Conservation (phyloP, 148 eudicot species). For the Hydrangea macrophylla region DNA sequence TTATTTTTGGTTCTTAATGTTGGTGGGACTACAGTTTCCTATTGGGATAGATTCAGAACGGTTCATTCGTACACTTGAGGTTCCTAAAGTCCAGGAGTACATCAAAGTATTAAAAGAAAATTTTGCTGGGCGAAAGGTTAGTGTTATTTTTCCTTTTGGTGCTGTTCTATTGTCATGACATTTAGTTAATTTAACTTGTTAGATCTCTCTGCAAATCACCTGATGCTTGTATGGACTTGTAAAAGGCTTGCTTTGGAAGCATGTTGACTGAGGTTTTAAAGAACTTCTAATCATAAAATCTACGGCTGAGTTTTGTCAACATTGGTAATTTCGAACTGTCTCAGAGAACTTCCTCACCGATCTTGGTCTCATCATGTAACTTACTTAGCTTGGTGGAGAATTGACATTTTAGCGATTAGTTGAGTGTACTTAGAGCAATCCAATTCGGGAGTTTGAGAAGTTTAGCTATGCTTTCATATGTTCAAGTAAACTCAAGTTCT, state of each 20-base stretch:
- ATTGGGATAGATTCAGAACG: slow-evolving; percentile 95
- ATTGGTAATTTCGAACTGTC: background rate
- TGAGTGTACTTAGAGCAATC: background rate
- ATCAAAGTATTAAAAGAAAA: slow-evolving; percentile 80
- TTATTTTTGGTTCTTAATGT: slow-evolving; percentile 13
- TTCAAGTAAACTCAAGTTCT: background rate
- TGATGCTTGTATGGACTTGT: slow-evolving; percentile 2
- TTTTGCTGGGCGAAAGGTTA: slow-evolving; percentile 92
- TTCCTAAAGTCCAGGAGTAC: slow-evolving; percentile 70
- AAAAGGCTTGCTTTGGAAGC: background rate
- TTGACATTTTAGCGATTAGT: background rate
- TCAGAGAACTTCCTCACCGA: background rate
- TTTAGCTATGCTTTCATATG: background rate
- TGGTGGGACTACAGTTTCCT: slow-evolving; percentile 64
- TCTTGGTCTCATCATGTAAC: background rate
- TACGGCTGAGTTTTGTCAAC: background rate
- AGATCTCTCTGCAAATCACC: background rate
- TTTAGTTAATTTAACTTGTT: background rate
- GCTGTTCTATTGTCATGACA: background rate
- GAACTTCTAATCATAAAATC: background rate
- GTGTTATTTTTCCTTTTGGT: slow-evolving; percentile 11
- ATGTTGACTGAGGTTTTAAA: background rate
- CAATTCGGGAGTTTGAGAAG: background rate
- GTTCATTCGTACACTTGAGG: slow-evolving; percentile 78
- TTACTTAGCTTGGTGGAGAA: background rate